Percentiles rank a stretch among this genome's conserved stretches.
These are phyloP conservation scores for Paramecium tetraurelia DNA, from an alignment of 73 alveolate genomes.

Conservation along the genomic window DNA sequence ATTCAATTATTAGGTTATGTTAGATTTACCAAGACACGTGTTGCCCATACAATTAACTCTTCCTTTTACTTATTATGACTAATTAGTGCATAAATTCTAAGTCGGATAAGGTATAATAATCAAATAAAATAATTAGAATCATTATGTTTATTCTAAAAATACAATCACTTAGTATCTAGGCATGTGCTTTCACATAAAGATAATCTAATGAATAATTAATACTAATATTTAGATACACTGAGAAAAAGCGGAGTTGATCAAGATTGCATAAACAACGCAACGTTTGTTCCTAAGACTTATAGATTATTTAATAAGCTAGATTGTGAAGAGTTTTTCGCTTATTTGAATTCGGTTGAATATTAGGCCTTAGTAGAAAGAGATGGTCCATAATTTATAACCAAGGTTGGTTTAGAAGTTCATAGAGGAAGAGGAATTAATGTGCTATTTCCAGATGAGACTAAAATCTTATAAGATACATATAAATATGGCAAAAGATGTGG, in stretches of 20 bases:
- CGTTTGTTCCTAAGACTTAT: constrained; percentile 53
- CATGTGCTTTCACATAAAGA: constrained; percentile 41
- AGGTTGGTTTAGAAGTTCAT: constrained; percentile 57
- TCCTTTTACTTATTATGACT: constrained; percentile 47
- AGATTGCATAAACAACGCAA: constrained; percentile 48
- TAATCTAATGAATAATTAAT: not conserved
- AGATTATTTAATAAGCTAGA: constrained; percentile 24
- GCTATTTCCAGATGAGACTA: not conserved
- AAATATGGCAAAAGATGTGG: constrained; percentile 51
- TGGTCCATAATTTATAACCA: constrained; percentile 50
- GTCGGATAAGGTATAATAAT: not conserved
- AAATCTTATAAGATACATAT: not conserved
- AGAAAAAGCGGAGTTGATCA: not conserved
- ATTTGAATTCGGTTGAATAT: constrained; percentile 35
- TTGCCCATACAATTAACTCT: constrained; percentile 7
- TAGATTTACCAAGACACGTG: not conserved
- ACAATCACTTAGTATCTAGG: not conserved
- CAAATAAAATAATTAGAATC: not conserved
- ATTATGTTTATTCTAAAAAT: not conserved
- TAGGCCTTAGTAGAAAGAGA: not conserved
- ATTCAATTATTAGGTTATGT: not conserved
- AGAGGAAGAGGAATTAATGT: constrained; percentile 56
- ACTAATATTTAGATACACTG: not conserved
- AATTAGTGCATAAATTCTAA: not conserved
- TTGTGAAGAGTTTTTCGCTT: constrained; percentile 38